phyloP scores from a whole-genome alignment of 2,329 filamentous ascomycete genomes.

The Aspergillus sp. region DNA sequence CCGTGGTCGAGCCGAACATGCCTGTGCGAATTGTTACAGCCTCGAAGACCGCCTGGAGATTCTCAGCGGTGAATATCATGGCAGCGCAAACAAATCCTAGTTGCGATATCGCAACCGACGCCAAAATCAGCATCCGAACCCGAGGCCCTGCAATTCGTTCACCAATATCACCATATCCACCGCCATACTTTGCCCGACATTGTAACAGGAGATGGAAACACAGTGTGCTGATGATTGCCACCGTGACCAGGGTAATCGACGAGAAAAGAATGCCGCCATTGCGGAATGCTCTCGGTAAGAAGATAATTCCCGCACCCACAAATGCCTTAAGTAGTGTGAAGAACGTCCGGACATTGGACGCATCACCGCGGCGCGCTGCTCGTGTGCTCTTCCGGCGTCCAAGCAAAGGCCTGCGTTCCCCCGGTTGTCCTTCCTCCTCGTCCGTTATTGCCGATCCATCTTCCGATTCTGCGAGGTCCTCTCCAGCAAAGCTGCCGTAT shows the following conservation, averaged over 20 bases:
- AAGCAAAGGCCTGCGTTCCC: constrained; percentile 43
- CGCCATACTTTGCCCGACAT: constrained; percentile 58
- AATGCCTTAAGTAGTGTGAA: constrained; percentile 74
- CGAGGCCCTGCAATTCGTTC: constrained; percentile 56
- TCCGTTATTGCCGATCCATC: constrained; percentile 49
- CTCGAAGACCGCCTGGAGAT: constrained; percentile 59
- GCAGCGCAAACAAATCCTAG: constrained; percentile 72
- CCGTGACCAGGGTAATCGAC: constrained; percentile 57
- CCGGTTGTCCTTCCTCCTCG: constrained; percentile 47
- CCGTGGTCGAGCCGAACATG: constrained; percentile 48
- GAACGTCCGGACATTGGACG: constrained; percentile 65
- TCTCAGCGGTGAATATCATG: constrained; percentile 71
- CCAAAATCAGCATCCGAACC: constrained; percentile 60
- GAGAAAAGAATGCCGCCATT: constrained; percentile 74
- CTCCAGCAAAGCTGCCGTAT: constrained; percentile 70
- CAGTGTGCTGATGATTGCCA: constrained; percentile 60
- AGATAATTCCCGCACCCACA: constrained; percentile 75
- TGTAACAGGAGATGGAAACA: constrained; percentile 67
- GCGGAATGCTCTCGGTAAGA: constrained; percentile 69
- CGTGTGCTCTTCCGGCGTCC: constrained; percentile 48
- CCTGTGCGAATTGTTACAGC: constrained; percentile 49
- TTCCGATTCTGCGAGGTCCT: constrained; percentile 55
- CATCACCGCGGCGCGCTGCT: constrained; percentile 49
- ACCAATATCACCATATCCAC: constrained; percentile 69
- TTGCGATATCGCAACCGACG: constrained; percentile 66